Base-by-base conservation (phyloP, 2,329 filamentous ascomycete species). In the Fonsecaea erecta region DNA sequence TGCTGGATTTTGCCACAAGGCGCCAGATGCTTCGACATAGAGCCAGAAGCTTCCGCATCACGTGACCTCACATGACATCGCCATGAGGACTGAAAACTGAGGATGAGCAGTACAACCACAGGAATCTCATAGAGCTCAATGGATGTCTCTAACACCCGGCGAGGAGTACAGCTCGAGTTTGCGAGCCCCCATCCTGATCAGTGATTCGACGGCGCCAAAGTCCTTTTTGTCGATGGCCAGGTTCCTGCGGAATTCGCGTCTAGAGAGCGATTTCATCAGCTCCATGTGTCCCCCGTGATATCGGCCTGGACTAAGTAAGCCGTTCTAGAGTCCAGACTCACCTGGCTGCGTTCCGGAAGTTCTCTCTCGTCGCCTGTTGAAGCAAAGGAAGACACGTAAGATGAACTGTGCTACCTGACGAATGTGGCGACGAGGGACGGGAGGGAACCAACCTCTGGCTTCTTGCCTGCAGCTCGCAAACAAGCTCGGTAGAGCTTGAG, bases 401-500 rank as follows among this genome's bases (percentile, higher is more conserved):
- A 48, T 48, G 43, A 48, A n/a, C n/a, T n/a, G n/a, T n/a, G n/a
- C 43, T 16, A 21, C 16, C 18, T 48, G 56, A 40, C 48, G 11
- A 24, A 16, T 56, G 32, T 56, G 53, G 37, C 40, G 53, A 26
- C 24, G 37, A 51, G 51, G 37, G 34, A 35, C 46, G 53, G 24
- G 18, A 12, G 32, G 18, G 48, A 61, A 24, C 83, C 73, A 77
- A 94, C 92, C 72, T 79, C 75, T 56, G 93, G 92, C 77, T 99
- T 98, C 74, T 88, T 89, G 66, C 89, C 86, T 65, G 90, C 88
- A 74, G 91, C 91, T 65, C 93, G 87, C 28, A 99, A 81, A 73
- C 94, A 98, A 75, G 88, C 86, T 64, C 94, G 88, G 77, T 98
- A 99, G 14, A 99, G 85, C 35, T 88, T 84, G 58, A 98, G 78